Conservation (phyloP, 2,329 filamentous ascomycete genomes). For the Cadophora gregata region DNA sequence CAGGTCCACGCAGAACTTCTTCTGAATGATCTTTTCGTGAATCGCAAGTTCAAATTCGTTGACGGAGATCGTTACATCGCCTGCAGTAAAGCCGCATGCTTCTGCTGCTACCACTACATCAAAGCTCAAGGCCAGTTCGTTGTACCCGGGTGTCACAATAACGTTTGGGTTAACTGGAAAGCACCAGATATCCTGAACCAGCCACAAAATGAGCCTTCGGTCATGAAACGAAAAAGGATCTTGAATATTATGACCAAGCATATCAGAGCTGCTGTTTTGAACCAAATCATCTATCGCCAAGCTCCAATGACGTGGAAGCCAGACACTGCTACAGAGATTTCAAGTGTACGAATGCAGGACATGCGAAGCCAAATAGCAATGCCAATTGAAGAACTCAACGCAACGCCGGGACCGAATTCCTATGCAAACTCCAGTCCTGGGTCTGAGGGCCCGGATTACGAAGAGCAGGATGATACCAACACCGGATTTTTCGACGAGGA, state of each 20-base stretch:
- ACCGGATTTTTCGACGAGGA: no score
- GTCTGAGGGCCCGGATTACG: no score
- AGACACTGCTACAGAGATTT: no score
- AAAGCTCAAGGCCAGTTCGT: background rate
- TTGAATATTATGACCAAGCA: background rate
- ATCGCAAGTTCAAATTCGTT: background rate
- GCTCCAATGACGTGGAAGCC: no score
- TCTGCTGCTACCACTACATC: background rate
- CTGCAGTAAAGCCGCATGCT: background rate
- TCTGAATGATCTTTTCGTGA: background rate
- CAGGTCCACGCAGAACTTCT: background rate
- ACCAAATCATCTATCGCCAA: no score
- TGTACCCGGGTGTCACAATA: background rate
- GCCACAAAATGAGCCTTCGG: background rate
- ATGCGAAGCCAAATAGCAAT: no score
- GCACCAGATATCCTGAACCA: background rate
- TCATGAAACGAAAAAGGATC: background rate
- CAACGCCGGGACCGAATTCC: no score
- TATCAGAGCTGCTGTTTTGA: no score
- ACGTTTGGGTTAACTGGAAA: background rate
- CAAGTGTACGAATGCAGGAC: no score
- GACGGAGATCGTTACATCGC: background rate
- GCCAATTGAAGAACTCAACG: no score
- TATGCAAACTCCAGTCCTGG: no score
- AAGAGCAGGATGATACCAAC: no score